Evolutionary conservation across 805 yeast genomes (phyloP).

Genomic region (Hanseniaspora lachancei): DNA sequence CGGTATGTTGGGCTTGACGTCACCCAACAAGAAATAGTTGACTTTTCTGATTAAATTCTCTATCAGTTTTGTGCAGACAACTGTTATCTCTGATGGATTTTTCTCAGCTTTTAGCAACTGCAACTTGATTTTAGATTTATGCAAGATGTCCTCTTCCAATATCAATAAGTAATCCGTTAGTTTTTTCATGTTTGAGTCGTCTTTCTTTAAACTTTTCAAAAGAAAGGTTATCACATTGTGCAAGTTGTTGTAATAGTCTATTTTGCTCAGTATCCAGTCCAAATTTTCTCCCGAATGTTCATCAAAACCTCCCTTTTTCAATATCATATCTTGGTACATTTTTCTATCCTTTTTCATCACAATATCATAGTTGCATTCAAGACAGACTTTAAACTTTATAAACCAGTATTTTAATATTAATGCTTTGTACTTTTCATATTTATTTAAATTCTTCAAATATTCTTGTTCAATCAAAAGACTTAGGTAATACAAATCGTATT

Average conservation of each 20-base stretch:
- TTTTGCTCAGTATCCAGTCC: constrained; percentile 9
- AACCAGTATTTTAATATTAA: constrained; percentile 9
- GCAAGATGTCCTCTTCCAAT: constrained; percentile 5
- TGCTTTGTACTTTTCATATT: background rate
- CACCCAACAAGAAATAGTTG: background rate
- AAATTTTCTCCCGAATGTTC: constrained; percentile 5
- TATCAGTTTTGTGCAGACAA: background rate
- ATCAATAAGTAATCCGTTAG: constrained; percentile 1
- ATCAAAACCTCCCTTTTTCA: background rate
- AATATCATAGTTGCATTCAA: background rate
- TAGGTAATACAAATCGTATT: constrained; percentile 6
- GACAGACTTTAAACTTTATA: constrained; percentile 6
- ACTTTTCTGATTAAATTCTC: constrained; percentile 1
- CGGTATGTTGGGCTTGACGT: background rate
- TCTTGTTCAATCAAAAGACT: constrained; percentile 2
- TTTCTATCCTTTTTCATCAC: background rate
- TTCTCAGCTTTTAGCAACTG: background rate
- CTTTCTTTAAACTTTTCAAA: background rate
- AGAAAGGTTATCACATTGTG: background rate
- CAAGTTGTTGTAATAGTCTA: constrained; percentile 5
- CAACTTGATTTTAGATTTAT: background rate
- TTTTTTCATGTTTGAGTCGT: background rate
- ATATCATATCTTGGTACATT: background rate
- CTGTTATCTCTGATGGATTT: background rate
- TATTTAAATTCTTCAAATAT: background rate